A percentile compares a stretch with the other conserved stretches of the same genome.
Conservation (phyloP, 345 rosid genomes). For the Lepidium sativum region DNA sequence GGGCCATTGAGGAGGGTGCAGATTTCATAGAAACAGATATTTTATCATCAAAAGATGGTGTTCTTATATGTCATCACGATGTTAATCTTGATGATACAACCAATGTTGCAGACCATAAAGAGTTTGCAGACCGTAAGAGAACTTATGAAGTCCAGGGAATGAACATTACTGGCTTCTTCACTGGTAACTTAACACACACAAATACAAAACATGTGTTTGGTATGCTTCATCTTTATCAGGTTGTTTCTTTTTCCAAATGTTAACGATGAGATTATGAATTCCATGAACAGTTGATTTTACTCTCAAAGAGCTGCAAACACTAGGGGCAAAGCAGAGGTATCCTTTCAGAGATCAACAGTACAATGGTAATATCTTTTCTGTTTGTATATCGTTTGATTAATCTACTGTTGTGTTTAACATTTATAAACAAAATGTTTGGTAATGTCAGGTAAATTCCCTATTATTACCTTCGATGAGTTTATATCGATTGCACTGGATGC, state of each 20-base stretch:
- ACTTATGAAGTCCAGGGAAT: constrained; percentile 75
- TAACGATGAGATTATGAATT: neutral
- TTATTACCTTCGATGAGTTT: constrained; percentile 81
- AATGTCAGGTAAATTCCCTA: constrained; percentile 63
- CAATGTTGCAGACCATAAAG: constrained; percentile 60
- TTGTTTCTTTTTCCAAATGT: neutral
- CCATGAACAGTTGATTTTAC: constrained; percentile 76
- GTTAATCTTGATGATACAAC: constrained; percentile 72
- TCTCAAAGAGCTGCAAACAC: constrained; percentile 51
- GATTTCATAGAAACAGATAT: constrained; percentile 93
- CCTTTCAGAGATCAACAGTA: constrained; percentile 77
- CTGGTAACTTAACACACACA: constrained; percentile 33
- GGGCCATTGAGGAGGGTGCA: constrained; percentile 90
- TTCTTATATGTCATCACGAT: constrained; percentile 78
- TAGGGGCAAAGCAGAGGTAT: constrained; percentile 78
- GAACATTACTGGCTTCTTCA: constrained; percentile 69
- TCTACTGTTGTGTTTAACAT: neutral
- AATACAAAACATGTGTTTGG: neutral
- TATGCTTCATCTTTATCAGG: neutral
- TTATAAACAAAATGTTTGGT: neutral
- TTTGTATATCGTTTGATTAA: neutral
- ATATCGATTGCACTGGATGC: constrained; percentile 85
- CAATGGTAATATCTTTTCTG: constrained; percentile 43
- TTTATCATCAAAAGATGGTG: constrained; percentile 70
- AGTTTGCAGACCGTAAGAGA: constrained; percentile 73